Evolutionary conservation across 2,329 filamentous ascomycete genomes (phyloP), one percentile per base, ranked within the genome.

Genomic region (Dothistroma pini): DNA sequence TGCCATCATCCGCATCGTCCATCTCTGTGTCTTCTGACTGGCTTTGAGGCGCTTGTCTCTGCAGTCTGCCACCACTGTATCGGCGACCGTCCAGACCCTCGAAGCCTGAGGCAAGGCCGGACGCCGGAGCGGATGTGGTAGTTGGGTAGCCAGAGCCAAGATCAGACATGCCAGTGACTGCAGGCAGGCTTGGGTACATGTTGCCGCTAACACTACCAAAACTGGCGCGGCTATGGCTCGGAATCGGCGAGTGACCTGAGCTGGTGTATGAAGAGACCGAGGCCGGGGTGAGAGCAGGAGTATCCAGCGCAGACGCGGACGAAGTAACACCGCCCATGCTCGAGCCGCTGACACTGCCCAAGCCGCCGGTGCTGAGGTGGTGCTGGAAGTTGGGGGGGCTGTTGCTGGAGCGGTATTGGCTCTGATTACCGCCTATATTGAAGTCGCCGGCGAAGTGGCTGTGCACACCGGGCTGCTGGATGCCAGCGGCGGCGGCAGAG

Each of bases 241-340:
- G 90, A 31, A 87, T 86, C 66, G 89, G 89, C 7, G 89, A 93
- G 73, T 92, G 89, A 53, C 87, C 87, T 11, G 89, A 91, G 66
- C 72, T 74, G 44, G 86, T 87, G 77, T 92, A 92, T 0, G 89
- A 92, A 72, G 91, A 82, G 58, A 86, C 84, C 74, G 87, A 90
- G 0, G 89, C 87, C 8, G 89, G 90, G 2, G 89, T 93, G 65
- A 91, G 82, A 10, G 89, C 89, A 10, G 90, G 89, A 14, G 89
- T 93, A 63, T 89, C 88, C 67, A 77, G 67, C 62, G 77, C 71
- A 60, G 78, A 76, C 10, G 79, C 76, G 49, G 80, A 80, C 52
- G 79, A 76, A 38, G 67, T 67, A 51, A 71, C 63, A 62, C 68
- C 68, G 29, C 70, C 54, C 75, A 74, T 67, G 72, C 74, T 60